These are phyloP conservation scores for Globisporangium okanoganense DNA, from an alignment of 352 stramenopile species.

Conservation along the genomic window DNA sequence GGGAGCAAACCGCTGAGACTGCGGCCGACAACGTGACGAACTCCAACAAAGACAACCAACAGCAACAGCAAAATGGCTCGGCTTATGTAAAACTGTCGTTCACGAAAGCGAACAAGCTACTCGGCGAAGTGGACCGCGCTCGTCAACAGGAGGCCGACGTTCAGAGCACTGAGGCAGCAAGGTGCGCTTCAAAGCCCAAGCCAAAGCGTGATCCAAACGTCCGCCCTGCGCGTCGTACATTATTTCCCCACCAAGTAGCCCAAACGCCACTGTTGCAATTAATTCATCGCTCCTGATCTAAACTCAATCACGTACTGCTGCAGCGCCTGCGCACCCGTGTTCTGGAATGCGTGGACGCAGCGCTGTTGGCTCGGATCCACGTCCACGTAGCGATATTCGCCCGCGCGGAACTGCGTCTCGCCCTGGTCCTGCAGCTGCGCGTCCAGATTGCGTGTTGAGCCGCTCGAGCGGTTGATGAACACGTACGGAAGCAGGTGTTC, in stretches of 20 bases:
- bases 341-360: constrained; percentile 36
- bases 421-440: constrained; percentile 21
- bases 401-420: constrained; percentile 20
- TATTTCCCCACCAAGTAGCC: not conserved
- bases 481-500: constrained; percentile 36
- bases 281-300: constrained; percentile 6
- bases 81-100: not conserved
- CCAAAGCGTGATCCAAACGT: not conserved
- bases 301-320: constrained; percentile 46
- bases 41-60: not conserved
- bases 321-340: constrained; percentile 16
- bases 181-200: constrained; percentile 2
- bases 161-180: not conserved
- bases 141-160: constrained; percentile 12
- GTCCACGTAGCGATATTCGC: constrained; percentile 33
- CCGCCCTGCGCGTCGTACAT: not conserved
- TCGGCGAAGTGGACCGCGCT: constrained; percentile 12
- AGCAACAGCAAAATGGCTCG: not conserved
- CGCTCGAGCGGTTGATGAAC: constrained; percentile 36
- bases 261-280: too few species aligned
- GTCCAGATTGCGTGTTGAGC: constrained; percentile 27
- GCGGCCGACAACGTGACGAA: not conserved
- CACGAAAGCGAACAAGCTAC: constrained; percentile 6
- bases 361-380: constrained; percentile 13
- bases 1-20: constrained; percentile 10